Evolutionary conservation across 306 rosid genomes (phyloP).

Genomic region (Lathyrus aphaca): DNA sequence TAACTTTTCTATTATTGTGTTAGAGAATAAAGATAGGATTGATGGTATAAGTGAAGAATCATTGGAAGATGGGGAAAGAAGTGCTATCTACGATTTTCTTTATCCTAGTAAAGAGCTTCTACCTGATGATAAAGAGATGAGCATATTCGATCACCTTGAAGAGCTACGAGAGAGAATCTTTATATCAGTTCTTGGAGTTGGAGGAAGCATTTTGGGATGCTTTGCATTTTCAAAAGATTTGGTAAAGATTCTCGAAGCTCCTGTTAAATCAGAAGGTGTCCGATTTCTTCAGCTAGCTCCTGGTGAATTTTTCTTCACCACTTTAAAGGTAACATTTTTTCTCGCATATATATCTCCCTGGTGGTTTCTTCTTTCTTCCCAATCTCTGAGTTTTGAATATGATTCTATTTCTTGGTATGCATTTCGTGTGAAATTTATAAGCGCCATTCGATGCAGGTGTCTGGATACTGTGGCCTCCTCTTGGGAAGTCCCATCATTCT

Average conservation of each 20-base stretch:
- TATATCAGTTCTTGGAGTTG: constrained; percentile 78
- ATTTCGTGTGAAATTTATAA: constrained; percentile 22
- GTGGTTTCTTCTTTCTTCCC: constrained; percentile 20
- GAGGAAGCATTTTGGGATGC: constrained; percentile 82
- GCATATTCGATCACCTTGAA: constrained; percentile 92
- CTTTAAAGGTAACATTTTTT: constrained; percentile 67
- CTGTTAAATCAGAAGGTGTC: constrained; percentile 86
- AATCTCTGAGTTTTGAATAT: constrained; percentile 20
- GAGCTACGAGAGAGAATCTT: constrained; percentile 94
- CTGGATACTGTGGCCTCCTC: constrained; percentile 95
- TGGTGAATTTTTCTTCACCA: constrained; percentile 95
- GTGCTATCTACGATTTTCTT: constrained; percentile 67
- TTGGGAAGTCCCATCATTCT: constrained; percentile 93
- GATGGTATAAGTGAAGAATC: constrained; percentile 49
- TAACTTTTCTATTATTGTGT: constrained; percentile 3
- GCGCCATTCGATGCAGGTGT: constrained; percentile 63
- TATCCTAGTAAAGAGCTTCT: constrained; percentile 90
- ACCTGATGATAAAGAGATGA: constrained; percentile 97
- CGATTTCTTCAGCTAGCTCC: constrained; percentile 95
- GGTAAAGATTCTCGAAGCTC: constrained; percentile 78
- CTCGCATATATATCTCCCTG: neutral
- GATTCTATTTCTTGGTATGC: constrained; percentile 7
- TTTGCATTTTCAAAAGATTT: constrained; percentile 88
- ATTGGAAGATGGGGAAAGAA: constrained; percentile 46
- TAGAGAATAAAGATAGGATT: constrained; percentile 43